Base-by-base conservation (phyloP, 2,329 filamentous ascomycete species). In the Malbranchea cinnamomea region DNA sequence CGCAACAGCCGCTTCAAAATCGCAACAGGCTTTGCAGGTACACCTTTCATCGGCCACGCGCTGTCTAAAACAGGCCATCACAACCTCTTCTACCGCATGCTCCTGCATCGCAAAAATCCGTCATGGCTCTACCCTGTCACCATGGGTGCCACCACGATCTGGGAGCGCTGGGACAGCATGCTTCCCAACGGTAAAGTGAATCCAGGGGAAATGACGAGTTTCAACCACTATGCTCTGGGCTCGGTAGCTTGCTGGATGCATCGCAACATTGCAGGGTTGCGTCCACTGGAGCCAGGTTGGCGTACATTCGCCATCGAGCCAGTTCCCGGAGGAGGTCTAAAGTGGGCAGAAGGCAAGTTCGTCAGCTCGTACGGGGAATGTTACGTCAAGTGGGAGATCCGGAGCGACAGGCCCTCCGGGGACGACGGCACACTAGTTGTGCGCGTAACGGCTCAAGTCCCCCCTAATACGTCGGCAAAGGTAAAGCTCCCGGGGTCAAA, bases 121-220 rank as follows among this genome's bases (percentile, higher is more conserved):
- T 53, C 47, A 1, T 57, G 54, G 54, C 42, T 60, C 7, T 59
- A 57, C 30, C 52, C 48, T 4, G 47, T 60, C 8, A 47, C 40
- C 5, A 58, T 57, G 54, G 50, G 50, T 2, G 55, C 49, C 1
- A 61, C 59, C 0, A 60, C 56, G 0, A 49, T 52, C 6, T 62
- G 57, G 57, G 58, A 62, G 11, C 47, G 56, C 11, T 59, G 56
- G 56, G 50, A 60, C 26, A 48, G 43, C 23, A 45, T 59, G 39
- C 32, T 54, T 6, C 45, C 48, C 0, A 43, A 56, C 23, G 53
- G 52, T 1, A 40, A 28, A 3, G 43, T 58, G 20, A 58, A 58
- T 28, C 40, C 51, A 1, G 52, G 54, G 1, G 33, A 43, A 10
- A 58, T 59, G 56, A 59, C 54, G 2, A 52, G 46, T 27, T 55